phyloP scores from a whole-genome alignment of 768 basidiomycete genomes.

The Boletus subparvulus region DNA sequence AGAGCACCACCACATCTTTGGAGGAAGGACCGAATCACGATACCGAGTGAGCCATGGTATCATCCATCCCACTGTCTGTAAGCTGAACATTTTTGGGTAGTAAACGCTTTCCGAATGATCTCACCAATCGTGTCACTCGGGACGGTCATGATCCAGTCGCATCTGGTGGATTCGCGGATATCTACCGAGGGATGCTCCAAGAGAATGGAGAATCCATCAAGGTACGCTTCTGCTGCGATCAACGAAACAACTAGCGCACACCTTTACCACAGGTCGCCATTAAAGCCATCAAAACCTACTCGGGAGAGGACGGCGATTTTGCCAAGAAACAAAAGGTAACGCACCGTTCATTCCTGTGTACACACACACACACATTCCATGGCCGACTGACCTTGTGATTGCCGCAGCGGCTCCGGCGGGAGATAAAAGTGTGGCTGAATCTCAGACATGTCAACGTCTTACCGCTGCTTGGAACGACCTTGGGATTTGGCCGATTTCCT shows the following conservation, averaged over 20 bases:
- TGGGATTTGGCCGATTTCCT: not conserved
- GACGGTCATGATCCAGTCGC: not conserved
- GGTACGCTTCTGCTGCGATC: not conserved
- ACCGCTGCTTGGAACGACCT: not conserved
- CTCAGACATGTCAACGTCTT: not conserved
- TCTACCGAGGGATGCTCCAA: not conserved
- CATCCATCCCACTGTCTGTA: not conserved
- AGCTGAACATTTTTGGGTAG: not conserved
- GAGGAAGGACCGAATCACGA: not conserved
- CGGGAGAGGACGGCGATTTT: conserved; percentile 1
- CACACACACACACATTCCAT: not conserved
- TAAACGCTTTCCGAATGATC: not conserved
- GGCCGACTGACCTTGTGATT: not conserved
- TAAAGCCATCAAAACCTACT: conserved; percentile 8
- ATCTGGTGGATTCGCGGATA: conserved; percentile 9
- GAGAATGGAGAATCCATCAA: not conserved
- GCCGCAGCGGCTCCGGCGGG: conserved; percentile 13
- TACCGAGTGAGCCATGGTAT: not conserved
- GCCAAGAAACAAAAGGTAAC: conserved; percentile 10
- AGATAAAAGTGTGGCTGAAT: not conserved
- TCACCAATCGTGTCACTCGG: not conserved
- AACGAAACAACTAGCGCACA: not conserved
- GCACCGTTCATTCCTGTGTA: not conserved
- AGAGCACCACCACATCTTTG: not conserved
- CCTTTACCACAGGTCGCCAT: not conserved